A percentile compares a stretch with the other conserved stretches of the same genome.
phyloP scores from a whole-genome alignment of 1,139 yeast genomes.

The Nakaseomyces nivariensis region DNA sequence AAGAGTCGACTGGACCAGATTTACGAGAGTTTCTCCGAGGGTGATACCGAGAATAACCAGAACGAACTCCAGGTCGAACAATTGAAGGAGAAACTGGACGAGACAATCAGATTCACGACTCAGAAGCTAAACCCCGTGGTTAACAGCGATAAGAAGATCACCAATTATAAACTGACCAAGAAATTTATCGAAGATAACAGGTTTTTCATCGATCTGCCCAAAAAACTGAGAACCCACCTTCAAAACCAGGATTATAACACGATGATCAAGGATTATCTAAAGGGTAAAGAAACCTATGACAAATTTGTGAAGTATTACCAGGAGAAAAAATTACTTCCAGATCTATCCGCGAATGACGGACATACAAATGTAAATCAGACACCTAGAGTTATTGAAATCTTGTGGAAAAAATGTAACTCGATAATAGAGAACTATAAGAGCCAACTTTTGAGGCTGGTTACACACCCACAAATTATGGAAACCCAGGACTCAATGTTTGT shows the following conservation, averaged over 20 bases:
- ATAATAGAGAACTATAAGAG: slow-evolving; percentile 58
- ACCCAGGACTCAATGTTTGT: not conserved
- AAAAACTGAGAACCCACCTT: slow-evolving; percentile 43
- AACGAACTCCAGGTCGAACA: slow-evolving; percentile 30
- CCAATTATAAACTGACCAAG: slow-evolving; percentile 49
- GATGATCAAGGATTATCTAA: slow-evolving; percentile 58
- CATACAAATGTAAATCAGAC: slow-evolving; percentile 9
- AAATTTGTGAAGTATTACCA: slow-evolving; percentile 6
- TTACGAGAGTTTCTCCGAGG: slow-evolving; percentile 38
- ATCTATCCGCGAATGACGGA: slow-evolving; percentile 10
- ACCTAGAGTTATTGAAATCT: slow-evolving; percentile 35
- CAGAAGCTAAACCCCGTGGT: slow-evolving; percentile 67
- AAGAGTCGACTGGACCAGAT: slow-evolving; percentile 59
- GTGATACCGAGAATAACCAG: slow-evolving; percentile 18
- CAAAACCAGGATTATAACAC: slow-evolving; percentile 57
- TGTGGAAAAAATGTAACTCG: slow-evolving; percentile 59
- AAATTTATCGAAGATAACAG: slow-evolving; percentile 53
- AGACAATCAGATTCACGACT: slow-evolving; percentile 46
- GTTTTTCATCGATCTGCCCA: slow-evolving; percentile 66
- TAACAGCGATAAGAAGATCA: slow-evolving; percentile 51
- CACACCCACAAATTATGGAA: not conserved
- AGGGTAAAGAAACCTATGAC: slow-evolving; percentile 37
- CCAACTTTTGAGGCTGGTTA: slow-evolving; percentile 17
- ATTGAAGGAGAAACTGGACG: slow-evolving; percentile 40
- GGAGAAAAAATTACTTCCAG: not conserved